Base-by-base conservation (phyloP, 345 rosid genomes). In the Fremontodendron californicum region DNA sequence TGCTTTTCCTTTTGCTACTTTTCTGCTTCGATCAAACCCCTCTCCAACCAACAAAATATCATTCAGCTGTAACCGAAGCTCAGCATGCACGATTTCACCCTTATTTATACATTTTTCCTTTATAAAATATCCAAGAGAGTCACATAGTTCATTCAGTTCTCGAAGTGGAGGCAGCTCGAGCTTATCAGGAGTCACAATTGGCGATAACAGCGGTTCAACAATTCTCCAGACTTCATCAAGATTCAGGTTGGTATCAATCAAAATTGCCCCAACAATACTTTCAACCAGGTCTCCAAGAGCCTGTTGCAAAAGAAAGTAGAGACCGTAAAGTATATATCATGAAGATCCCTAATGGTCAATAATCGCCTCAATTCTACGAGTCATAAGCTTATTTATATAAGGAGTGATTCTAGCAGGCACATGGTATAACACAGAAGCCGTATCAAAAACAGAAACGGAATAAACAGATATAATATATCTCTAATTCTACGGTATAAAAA, bases 231-330 rank as follows among this genome's bases (percentile, higher is more conserved):
- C 92, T 78, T 86, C 84, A 61, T 90, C 91, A 15, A 93, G 90
- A 81, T 90, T 84, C 74, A 93, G 83, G 49, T 81, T 87, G 19
- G 92, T 79, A 85, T 95, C 97, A n/a, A 95, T 81, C 74, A 93
- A 70, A 55, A 93, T 81, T 55, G 98, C 99, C 51, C 97, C 97
- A 2, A 90, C 89, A 31, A 95, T 91, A 80, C 98, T 93, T 83
- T 95, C 97, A 83, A 93, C 83, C 81, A 93, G 18, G 81, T 95
- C 99, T 31, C 97, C 99, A 78, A 93, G 98, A 80, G 92, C 93
- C 99, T 93, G 81, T 55, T 64, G 68, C 68, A 57, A 57, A 77
- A 82, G 54, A 74, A 48, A 76, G 63, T 51, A 18, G 39, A 68
- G 43, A 33, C 40, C 52, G 70, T 64, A 77, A 45, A 35, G 45